Conservation (phyloP, 495 filamentous ascomycete species). For the Pyrenula aspistea region DNA sequence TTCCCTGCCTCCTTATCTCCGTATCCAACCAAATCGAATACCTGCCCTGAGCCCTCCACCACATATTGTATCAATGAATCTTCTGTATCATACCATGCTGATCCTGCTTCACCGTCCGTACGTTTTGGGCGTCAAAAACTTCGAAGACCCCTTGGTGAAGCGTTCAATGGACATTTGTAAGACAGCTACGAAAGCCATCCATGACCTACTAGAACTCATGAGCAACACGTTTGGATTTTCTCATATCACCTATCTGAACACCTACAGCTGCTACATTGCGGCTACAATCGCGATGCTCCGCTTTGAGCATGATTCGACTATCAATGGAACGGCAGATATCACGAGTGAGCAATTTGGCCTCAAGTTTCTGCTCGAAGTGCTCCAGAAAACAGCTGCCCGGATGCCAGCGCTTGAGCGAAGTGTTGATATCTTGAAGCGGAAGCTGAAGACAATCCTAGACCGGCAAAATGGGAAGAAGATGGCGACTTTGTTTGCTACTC, state of each 20-base stretch:
- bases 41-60: conserved; percentile 5
- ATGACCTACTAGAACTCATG: conserved; percentile 5
- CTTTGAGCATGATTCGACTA: conserved; percentile 2
- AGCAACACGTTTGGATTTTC: conserved; percentile 8
- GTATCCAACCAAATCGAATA: conserved; percentile 2
- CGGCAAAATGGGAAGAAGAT: conserved; percentile 1
- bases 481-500: conserved; percentile 4
- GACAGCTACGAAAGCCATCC: conserved; percentile 5
- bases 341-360: neutral
- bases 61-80: conserved; percentile 8
- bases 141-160: conserved; percentile 1
- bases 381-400: conserved; percentile 4
- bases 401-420: conserved; percentile 9
- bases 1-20: conserved; percentile 3
- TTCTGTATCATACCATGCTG: conserved; percentile 9
- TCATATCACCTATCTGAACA: conserved; percentile 10
- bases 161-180: conserved; percentile 6
- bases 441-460: conserved; percentile 7
- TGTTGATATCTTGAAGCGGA: conserved; percentile 7
- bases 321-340: conserved; percentile 3
- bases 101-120: conserved; percentile 11
- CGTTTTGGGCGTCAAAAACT: neutral
- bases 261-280: conserved; percentile 9
- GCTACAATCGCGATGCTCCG: conserved; percentile 8
- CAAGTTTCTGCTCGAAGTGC: conserved; percentile 7